Base-by-base conservation (phyloP, 2,329 filamentous ascomycete species). In the Fusarium goolgardi region DNA sequence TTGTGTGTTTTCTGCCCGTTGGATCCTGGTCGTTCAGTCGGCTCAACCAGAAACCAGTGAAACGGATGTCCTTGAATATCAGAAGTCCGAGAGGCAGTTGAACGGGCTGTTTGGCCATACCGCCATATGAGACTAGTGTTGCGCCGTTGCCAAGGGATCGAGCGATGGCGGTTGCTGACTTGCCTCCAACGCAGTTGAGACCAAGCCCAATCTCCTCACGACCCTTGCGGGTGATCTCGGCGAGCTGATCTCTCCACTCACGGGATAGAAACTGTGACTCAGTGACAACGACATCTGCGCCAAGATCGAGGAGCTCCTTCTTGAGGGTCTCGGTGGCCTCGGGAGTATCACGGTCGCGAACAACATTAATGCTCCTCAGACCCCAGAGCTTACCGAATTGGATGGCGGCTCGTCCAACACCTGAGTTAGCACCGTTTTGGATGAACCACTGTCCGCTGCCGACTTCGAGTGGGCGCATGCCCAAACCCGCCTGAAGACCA, bases 371-470 rank as follows among this genome's bases (percentile, higher is more conserved):
- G 76, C 91, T 96, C 75, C 93, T 90, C 74, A 96, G 86, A 0
- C 95, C 95, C 95, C 94, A 98, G 54, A 93, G 85, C 72, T 82
- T 85, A 3, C 88, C 95, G 2, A 99, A 83, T 81, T 99, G 96
- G 69, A 98, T 96, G 13, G 93, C 95, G 4, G 94, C 92, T 39
- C 96, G 85, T 2, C 96, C 96, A 18, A 99, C 96, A 13, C 94
- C 96, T 41, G 90, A 93, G 80, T 99, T 99, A 39, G 95, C 96
- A 10, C 95, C 96, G 77, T 99, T 99, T 80, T 99, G 96, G 46
- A 99, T 89, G 76, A 97, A 93, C 94, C 95, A 99, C 58, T 96
- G 91, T 55, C 94, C 82, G 59, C 83, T 83, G 50, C 81, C 83
- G 23, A 79, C 74, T 46, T 80, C 78, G 50, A 83, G 83, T 13